Percentiles rank a stretch among this genome's conserved stretches.
These are phyloP conservation scores for Austropuccinia psidii DNA, from an alignment of 1,284 basidiomycete genomes.

Conservation along the genomic window DNA sequence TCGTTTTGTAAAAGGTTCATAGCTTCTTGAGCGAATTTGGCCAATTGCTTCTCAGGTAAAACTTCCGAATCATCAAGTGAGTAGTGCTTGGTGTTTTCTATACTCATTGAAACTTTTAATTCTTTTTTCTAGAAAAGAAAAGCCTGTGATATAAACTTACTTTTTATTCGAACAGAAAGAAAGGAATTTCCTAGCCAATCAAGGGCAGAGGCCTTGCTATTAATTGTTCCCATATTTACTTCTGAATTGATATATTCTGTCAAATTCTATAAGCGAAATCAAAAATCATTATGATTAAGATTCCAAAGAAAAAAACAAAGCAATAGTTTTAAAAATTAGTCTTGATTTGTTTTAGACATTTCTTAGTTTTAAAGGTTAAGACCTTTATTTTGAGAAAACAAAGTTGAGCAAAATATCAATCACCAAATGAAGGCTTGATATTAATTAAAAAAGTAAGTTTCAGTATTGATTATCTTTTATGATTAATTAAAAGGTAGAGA, in stretches of 20 bases:
- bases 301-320: not conserved
- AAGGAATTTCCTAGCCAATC: slow-evolving; percentile 37
- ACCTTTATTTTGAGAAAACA: not conserved
- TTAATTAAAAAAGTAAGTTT: not conserved
- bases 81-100: slow-evolving; percentile 35
- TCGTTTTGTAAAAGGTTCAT: slow-evolving; percentile 19
- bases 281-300: not conserved
- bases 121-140: not conserved
- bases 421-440: not conserved
- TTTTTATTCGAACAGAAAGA: slow-evolving; percentile 31
- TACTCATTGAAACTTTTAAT: not conserved
- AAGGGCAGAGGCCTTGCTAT: slow-evolving; percentile 6
- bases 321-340: slow-evolving; percentile 21
- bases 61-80: slow-evolving; percentile 12
- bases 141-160: not conserved
- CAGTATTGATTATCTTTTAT: not conserved
- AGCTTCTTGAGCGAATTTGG: not conserved
- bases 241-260: slow-evolving; percentile 88
- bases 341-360: too few relatives aligned
- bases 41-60: slow-evolving; percentile 16
- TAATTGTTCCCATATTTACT: slow-evolving; percentile 59
- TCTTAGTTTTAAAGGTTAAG: not conserved
- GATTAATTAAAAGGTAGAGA: not conserved
- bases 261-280: slow-evolving; percentile 54
- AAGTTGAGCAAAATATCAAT: not conserved